phyloP scores from a whole-genome alignment of 2,329 filamentous ascomycete species.

The Fusarium sublunatum region DNA sequence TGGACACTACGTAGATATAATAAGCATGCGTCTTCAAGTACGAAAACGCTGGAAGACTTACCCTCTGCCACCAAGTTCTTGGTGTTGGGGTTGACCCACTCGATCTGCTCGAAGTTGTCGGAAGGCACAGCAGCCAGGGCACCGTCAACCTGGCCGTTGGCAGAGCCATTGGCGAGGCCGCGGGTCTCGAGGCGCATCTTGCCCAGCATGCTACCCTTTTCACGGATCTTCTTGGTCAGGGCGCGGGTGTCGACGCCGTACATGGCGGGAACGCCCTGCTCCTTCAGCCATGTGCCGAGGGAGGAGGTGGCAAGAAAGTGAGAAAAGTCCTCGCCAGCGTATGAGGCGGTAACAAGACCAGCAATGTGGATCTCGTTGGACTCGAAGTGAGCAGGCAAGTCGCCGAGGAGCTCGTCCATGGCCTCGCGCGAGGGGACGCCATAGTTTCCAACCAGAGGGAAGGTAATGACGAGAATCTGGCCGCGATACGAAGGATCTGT shows the following conservation, averaged over 20 bases:
- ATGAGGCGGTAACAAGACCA: slow-evolving; percentile 89
- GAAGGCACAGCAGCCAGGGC: slow-evolving; percentile 44
- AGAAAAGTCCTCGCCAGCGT: slow-evolving; percentile 94
- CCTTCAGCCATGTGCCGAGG: slow-evolving; percentile 93
- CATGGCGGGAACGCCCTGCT: slow-evolving; percentile 92
- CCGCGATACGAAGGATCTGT: slow-evolving; percentile 89
- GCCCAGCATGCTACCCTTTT: slow-evolving; percentile 96
- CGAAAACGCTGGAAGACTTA: slow-evolving; percentile 62
- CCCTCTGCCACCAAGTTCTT: slow-evolving; percentile 95
- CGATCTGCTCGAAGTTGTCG: slow-evolving; percentile 77
- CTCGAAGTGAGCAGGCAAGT: slow-evolving; percentile 93
- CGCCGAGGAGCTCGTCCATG: slow-evolving; percentile 84
- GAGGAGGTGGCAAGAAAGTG: slow-evolving; percentile 93
- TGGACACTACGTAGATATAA: slow-evolving; percentile 75
- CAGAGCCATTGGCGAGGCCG: slow-evolving; percentile 57
- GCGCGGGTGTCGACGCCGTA: slow-evolving; percentile 94
- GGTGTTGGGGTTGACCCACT: slow-evolving; percentile 92
- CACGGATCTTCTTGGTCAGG: slow-evolving; percentile 91
- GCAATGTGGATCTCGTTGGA: slow-evolving; percentile 92
- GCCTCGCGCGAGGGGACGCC: slow-evolving; percentile 90
- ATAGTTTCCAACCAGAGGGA: slow-evolving; percentile 96
- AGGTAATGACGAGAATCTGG: slow-evolving; percentile 96
- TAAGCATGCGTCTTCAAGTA: slow-evolving; percentile 53
- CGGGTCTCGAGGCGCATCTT: slow-evolving; percentile 80
- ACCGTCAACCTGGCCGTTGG: slow-evolving; percentile 49